Percentiles rank a stretch among this genome's conserved stretches.
Conservation (phyloP, 768 basidiomycete species). For the Tulasnella sp. region DNA sequence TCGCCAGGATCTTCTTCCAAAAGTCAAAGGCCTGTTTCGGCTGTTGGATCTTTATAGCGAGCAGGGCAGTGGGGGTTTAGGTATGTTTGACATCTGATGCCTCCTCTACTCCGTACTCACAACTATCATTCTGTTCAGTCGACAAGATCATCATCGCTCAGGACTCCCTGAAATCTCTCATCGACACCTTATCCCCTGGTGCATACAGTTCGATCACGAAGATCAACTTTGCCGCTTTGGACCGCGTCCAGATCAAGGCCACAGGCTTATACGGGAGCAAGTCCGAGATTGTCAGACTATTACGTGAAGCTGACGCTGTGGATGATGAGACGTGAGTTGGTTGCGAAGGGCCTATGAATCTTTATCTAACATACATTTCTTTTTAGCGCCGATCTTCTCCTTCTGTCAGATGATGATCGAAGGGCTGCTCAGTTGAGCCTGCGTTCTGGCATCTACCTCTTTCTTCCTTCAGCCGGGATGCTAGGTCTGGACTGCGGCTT, state of each 20-base stretch:
- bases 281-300: conserved; percentile 38
- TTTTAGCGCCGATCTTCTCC: not conserved
- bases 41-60: conserved; percentile 46
- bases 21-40: conserved; percentile 40
- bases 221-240: conserved; percentile 46
- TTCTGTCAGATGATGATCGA: not conserved
- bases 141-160: conserved; percentile 55
- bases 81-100: conserved; percentile 25
- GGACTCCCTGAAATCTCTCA: conserved; percentile 37
- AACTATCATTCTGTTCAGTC: not conserved
- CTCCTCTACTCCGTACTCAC: not conserved
- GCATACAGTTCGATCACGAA: conserved; percentile 45
- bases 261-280: conserved; percentile 50
- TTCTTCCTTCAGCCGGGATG: not conserved
- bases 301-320: conserved; percentile 31
- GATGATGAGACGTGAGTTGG: conserved; percentile 34
- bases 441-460: conserved; percentile 13
- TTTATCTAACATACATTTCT: not conserved
- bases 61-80: conserved; percentile 41
- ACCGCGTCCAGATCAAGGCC: conserved; percentile 37
- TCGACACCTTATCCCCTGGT: conserved; percentile 40
- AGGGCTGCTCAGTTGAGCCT: not conserved
- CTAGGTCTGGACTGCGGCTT: not conserved
- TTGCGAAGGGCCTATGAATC: not conserved
- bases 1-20: conserved; percentile 8